These are phyloP conservation scores for Dendrobium nobile DNA, from an alignment of 106 monocot species.

Conservation along the genomic window DNA sequence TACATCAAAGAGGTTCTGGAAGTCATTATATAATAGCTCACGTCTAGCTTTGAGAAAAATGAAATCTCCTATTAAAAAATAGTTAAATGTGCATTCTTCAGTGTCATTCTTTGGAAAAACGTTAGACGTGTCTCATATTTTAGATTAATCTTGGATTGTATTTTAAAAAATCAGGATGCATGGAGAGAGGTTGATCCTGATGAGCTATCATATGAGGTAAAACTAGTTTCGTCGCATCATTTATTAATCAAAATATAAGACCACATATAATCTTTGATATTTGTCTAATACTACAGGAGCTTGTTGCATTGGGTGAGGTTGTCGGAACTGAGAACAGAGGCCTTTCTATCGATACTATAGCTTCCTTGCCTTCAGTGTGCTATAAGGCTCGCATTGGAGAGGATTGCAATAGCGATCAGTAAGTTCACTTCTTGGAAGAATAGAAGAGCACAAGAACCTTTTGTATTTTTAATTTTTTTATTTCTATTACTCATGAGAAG, in stretches of 20 bases:
- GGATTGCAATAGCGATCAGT: constrained; percentile 64
- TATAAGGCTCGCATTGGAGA: constrained; percentile 50
- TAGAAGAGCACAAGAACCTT: neutral
- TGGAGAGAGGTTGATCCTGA: constrained; percentile 97
- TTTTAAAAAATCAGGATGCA: constrained; percentile 39
- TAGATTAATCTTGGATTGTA: neutral
- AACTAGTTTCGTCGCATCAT: neutral
- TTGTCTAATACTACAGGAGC: constrained; percentile 39
- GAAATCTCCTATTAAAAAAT: neutral
- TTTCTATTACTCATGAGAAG: neutral
- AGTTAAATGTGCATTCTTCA: neutral
- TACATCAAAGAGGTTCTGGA: neutral
- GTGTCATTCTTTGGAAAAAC: neutral
- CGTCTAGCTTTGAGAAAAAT: neutral
- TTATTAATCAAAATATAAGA: neutral
- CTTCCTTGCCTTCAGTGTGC: constrained; percentile 67
- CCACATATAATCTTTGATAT: neutral
- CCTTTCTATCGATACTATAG: constrained; percentile 70
- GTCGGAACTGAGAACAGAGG: constrained; percentile 92
- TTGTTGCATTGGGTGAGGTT: constrained; percentile 85
- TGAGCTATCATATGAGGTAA: constrained; percentile 93
- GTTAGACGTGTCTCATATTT: neutral
- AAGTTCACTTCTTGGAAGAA: constrained; percentile 19
- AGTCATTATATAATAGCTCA: neutral
- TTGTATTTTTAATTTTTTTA: neutral